Evolutionary conservation across 257 asterid genomes (phyloP), one percentile per base, ranked within the genome.

Genomic region (Solanum arcanum): DNA sequence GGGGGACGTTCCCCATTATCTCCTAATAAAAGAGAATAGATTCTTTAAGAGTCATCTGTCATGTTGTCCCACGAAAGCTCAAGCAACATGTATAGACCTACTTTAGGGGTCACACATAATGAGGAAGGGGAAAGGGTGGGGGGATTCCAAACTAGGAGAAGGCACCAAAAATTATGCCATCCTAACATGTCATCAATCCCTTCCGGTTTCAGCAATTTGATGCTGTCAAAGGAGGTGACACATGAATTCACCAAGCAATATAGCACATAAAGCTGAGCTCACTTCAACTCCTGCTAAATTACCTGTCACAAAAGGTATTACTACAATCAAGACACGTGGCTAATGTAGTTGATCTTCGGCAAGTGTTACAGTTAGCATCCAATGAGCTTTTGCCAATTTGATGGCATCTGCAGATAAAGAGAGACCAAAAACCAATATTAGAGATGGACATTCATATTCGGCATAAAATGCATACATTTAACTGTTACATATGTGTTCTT

Each of bases 301-400:
- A 95, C 99, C 98, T 88, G 90, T 96, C 99, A 89, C 99, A 96
- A 86, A 91, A 93, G 73, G 90, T 90, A 87, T 93, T 94, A 84
- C 92, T 91, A 87, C 99, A 96, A 86, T 89, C 88, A 27, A 96
- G 89, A 85, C 99, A 96, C 77, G 93, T 88, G 87, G 98, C 97
- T 88, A 96, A 89, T 49, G 93, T 89, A 87, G 92, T 93, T 52
- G 94, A 90, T 83, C 91, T 89, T 46, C 93, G 92, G 83, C 99
- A 96, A 16, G 93, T 90, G 88, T 92, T 92, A 92, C 99, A 96
- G 86, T 92, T 94, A 68, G 98, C 92, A 77, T 87, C 83, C 89
- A 91, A 90, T 86, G 84, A 84, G 59, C 86, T 93, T 87, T 92
- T 93, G 27, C 95, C 95, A 90, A 95, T 90, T 87, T 88, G 91